Conservation (phyloP, 2,329 filamentous ascomycete genomes). For the Diaporthe humulicola region DNA sequence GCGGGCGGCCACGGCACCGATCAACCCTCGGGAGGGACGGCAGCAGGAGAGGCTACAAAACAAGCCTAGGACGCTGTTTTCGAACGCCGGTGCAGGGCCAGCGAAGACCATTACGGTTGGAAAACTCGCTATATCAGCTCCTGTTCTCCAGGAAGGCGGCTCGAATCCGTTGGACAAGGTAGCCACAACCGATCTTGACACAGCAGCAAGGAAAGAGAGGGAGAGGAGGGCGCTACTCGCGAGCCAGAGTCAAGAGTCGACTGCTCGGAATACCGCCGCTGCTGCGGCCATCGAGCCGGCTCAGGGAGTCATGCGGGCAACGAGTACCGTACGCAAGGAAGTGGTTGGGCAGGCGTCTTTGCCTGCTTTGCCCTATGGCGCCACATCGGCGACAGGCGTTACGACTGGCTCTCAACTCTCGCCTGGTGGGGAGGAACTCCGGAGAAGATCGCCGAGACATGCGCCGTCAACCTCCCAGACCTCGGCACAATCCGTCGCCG, state of each 20-base stretch:
- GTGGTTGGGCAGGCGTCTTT: constrained; percentile 46
- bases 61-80: constrained; percentile 22
- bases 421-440: constrained; percentile 62
- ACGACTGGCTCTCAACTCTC: constrained; percentile 65
- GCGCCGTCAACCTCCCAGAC: constrained; percentile 35
- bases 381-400: constrained; percentile 50
- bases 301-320: constrained; percentile 51
- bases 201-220: constrained; percentile 61
- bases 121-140: constrained; percentile 63
- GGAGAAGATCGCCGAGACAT: constrained; percentile 65
- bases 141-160: constrained; percentile 57
- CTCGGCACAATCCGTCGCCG: constrained; percentile 5
- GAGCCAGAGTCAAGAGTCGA: not conserved
- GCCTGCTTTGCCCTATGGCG: constrained; percentile 41
- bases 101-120: constrained; percentile 46
- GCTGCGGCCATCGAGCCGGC: constrained; percentile 41
- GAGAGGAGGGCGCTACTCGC: constrained; percentile 54
- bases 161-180: constrained; percentile 60
- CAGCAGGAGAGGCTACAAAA: constrained; percentile 45
- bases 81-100: constrained; percentile 21
- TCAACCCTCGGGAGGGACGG: constrained; percentile 39
- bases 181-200: constrained; percentile 63
- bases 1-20: constrained; percentile 48
- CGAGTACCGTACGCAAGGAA: constrained; percentile 55
- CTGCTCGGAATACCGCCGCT: not conserved